Percentiles rank a stretch among this genome's conserved stretches.
Conservation (phyloP, 495 filamentous ascomycete genomes). For the Penicillium roqueforti region DNA sequence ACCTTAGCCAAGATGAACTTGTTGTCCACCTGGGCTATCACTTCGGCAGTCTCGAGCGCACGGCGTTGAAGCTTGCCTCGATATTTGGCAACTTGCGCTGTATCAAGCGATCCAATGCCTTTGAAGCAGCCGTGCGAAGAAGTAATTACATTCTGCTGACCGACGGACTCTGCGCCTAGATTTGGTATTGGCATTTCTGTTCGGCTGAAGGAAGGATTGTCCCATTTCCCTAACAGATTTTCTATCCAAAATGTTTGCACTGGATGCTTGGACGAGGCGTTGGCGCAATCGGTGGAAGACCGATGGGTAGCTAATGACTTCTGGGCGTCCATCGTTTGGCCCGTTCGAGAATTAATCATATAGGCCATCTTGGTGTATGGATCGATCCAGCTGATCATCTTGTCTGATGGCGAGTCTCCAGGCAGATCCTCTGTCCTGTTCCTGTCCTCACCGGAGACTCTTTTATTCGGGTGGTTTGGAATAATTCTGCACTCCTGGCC, state of each 20-base stretch:
- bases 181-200: constrained; percentile 48
- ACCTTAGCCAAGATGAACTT: constrained; percentile 83
- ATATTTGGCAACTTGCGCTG: constrained; percentile 26
- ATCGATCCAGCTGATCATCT: constrained; percentile 61
- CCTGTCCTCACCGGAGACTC: neutral
- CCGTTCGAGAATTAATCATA: constrained; percentile 59
- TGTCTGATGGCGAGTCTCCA: constrained; percentile 20
- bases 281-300: neutral
- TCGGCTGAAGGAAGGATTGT: constrained; percentile 58
- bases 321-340: constrained; percentile 40
- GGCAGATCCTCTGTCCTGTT: too few relatives aligned
- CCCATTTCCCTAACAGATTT: constrained; percentile 46
- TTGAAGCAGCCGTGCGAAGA: constrained; percentile 11
- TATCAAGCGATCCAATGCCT: constrained; percentile 11
- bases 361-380: constrained; percentile 57
- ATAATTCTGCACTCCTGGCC: neutral
- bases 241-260: constrained; percentile 33
- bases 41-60: constrained; percentile 55
- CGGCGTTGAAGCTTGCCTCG: constrained; percentile 61
- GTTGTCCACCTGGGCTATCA: constrained; percentile 79
- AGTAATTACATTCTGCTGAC: neutral
- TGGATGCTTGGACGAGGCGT: constrained; percentile 5
- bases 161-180: constrained; percentile 15
- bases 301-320: neutral
- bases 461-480: neutral